Conservation (phyloP, 768 basidiomycete species). For the Bullera alba region DNA sequence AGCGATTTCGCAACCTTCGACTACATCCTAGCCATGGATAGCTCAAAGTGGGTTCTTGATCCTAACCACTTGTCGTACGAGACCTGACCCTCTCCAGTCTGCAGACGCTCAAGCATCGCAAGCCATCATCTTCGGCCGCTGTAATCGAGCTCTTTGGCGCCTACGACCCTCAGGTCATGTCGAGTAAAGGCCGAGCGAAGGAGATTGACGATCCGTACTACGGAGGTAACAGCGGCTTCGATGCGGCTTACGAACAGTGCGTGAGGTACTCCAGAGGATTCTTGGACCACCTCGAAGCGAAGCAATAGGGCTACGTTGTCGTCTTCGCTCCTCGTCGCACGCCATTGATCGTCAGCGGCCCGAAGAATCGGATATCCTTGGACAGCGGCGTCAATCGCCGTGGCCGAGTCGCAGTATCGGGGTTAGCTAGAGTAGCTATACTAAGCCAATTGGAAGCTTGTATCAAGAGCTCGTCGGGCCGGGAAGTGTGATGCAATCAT, state of each 20-base stretch:
- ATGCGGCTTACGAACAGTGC: constrained; percentile 71
- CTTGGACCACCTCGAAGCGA: constrained; percentile 56
- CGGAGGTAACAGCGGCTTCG: constrained; percentile 67
- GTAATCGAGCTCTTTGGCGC: constrained; percentile 38
- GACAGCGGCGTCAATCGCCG: too few relatives aligned
- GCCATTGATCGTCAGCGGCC: too few relatives aligned
- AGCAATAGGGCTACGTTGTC: too few relatives aligned
- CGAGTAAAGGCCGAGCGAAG: neutral
- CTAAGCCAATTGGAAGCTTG: too few relatives aligned
- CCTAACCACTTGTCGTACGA: neutral
- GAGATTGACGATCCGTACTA: constrained; percentile 74
- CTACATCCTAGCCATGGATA: constrained; percentile 80
- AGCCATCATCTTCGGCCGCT: constrained; percentile 27
- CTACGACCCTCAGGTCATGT: constrained; percentile 19
- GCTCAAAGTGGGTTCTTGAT: constrained; percentile 55
- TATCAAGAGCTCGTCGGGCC: too few relatives aligned
- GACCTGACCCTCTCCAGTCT: constrained; percentile 16
- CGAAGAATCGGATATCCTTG: too few relatives aligned
- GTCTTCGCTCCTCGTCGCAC: too few relatives aligned
- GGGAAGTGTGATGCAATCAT: too few relatives aligned
- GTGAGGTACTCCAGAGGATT: constrained; percentile 68
- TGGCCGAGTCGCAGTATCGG: too few relatives aligned
- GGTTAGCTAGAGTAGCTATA: too few relatives aligned
- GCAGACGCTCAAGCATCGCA: constrained; percentile 26
- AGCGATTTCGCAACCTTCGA: constrained; percentile 70